Evolutionary conservation across 2,329 filamentous ascomycete genomes (phyloP), one percentile per base, ranked within the genome.

Genomic region (Ophiocordyceps sinensis): DNA sequence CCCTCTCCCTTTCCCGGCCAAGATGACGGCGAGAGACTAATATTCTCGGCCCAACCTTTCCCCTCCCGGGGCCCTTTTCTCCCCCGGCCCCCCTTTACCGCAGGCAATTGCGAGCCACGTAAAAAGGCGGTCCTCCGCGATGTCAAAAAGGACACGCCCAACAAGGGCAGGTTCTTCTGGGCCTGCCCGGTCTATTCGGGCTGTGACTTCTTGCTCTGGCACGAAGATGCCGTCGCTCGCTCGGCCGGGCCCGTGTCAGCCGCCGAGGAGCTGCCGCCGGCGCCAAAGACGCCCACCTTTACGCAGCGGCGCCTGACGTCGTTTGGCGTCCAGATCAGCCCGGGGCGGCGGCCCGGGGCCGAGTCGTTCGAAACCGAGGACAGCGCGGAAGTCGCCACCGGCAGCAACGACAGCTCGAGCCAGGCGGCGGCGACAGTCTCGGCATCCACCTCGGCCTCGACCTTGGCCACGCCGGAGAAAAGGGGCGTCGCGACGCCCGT

Each of bases 171-270:
- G 39, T 56, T 53, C 39, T 71, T 67, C 49, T 68, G 60, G 53
- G 58, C 53, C 10, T 71, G 68, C 48, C 48, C 50, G 7, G 43
- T 49, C n/a, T 26, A 26, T 26, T 52, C 54, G 7, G 53, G 56
- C 37, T 71, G 68, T 51, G 41, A 49, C 7, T 67, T 71, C 49
- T 71, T 68, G 43, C 48, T 69, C 19, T 71, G 62, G 60, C 55
- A 58, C n/a, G 60, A 68, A 8, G 53, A 56, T 1, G 64, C 65
- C 10, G 45, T 49, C 29, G 40, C 45, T 17, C 54, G 56, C 5
- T 55, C 64, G 47, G 51, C 43, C 1, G 52, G 50, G 4, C 43
- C 51, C 29, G 36, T 42, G 5, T 38, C 45, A 9, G 48, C 32
- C 26, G 44, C 47, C 21, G 38, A 6, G 13, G 13, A 26, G 23